A percentile compares a stretch with the other conserved stretches of the same genome.
phyloP scores from a whole-genome alignment of 768 basidiomycete species.

The Pleurotus pulmonarius region DNA sequence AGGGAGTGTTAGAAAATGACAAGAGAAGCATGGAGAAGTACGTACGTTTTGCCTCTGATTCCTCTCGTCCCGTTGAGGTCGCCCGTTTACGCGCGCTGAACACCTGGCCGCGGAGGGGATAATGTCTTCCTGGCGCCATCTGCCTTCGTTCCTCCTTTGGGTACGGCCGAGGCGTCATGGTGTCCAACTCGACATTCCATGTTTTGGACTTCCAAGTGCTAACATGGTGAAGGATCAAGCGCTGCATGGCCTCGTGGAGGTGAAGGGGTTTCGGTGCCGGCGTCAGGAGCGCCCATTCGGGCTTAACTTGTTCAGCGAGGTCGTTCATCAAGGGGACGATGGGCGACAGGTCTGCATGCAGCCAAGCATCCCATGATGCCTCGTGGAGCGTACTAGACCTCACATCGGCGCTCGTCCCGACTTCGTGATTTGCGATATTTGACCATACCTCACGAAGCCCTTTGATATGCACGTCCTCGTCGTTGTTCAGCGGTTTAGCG shows the following conservation, averaged over 20 bases:
- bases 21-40: too few species aligned
- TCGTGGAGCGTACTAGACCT: neutral
- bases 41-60: too few species aligned
- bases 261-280: neutral
- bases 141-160: too few species aligned
- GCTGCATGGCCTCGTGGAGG: conserved; percentile 8
- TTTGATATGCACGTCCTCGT: neutral
- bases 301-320: neutral
- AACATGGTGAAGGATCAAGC: neutral
- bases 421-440: conserved; percentile 7
- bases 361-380: neutral
- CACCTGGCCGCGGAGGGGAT: too few species aligned
- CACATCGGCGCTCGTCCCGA: neutral
- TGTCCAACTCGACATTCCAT: too few species aligned
- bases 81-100: too few species aligned
- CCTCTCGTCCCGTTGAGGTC: too few species aligned
- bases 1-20: too few species aligned
- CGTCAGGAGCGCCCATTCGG: neutral
- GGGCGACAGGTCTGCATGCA: neutral
- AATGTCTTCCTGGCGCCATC: too few species aligned
- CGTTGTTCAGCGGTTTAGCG: too few species aligned
- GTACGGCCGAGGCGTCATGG: too few species aligned
- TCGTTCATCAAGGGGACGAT: neutral
- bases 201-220: neutral
- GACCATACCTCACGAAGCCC: conserved; percentile 1